phyloP scores from a whole-genome alignment of 2,329 filamentous ascomycete species.

The Diaporthe eres region DNA sequence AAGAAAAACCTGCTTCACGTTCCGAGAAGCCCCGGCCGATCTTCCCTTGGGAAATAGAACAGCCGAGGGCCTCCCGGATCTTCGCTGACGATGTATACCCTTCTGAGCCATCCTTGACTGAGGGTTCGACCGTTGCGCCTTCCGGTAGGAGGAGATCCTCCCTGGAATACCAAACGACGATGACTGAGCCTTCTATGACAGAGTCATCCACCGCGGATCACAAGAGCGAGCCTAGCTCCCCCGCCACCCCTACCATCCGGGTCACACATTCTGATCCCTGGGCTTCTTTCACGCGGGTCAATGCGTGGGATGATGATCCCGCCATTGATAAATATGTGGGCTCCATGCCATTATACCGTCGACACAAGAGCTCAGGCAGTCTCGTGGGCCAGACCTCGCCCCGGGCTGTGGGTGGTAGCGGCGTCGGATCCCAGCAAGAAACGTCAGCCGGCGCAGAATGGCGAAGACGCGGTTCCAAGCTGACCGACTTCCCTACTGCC shows the following conservation, averaged over 20 bases:
- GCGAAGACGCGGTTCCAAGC: constrained; percentile 66
- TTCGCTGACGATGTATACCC: constrained; percentile 69
- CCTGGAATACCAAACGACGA: constrained; percentile 35
- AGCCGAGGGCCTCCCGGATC: constrained; percentile 73
- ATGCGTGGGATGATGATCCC: constrained; percentile 94
- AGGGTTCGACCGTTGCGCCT: constrained; percentile 47
- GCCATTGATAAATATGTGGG: constrained; percentile 92
- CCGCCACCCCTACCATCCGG: constrained; percentile 63
- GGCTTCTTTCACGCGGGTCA: constrained; percentile 80
- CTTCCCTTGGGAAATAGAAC: constrained; percentile 90
- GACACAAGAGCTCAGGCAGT: constrained; percentile 52
- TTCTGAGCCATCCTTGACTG: constrained; percentile 46
- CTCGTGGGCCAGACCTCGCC: constrained; percentile 47
- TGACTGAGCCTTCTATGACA: constrained; percentile 53
- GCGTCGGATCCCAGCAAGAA: constrained; percentile 36
- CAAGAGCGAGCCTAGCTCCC: constrained; percentile 61
- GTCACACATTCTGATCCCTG: constrained; percentile 72
- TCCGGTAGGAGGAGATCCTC: constrained; percentile 47
- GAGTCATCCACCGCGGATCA: constrained; percentile 54
- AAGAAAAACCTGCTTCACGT: constrained; percentile 67
- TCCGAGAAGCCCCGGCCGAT: constrained; percentile 75
- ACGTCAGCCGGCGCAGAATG: constrained; percentile 41
- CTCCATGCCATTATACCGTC: constrained; percentile 74
- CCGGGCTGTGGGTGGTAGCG: constrained; percentile 43
- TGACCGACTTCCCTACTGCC: constrained; percentile 91